Conservation (phyloP, 805 yeast genomes). For the Kodamaea restingae region DNA sequence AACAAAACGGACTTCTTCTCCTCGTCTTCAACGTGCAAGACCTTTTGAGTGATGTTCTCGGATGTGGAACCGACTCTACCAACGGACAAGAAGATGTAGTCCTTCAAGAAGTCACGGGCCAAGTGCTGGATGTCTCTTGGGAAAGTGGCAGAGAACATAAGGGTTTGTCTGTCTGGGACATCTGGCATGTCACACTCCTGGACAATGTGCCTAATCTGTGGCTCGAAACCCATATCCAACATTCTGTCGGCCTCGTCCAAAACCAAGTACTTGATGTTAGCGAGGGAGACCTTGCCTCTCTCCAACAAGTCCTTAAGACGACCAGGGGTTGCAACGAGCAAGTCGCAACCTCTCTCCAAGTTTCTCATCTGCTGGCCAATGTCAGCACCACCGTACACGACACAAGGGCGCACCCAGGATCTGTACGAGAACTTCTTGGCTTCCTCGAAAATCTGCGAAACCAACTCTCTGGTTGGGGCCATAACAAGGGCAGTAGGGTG, state of each 20-base stretch:
- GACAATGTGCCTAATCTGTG: slow-evolving; percentile 97
- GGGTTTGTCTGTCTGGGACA: slow-evolving; percentile 87
- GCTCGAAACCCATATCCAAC: slow-evolving; percentile 99
- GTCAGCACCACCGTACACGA: slow-evolving; percentile 98
- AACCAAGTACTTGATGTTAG: slow-evolving; percentile 87
- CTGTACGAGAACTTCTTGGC: slow-evolving; percentile 93
- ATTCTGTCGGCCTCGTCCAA: slow-evolving; percentile 99
- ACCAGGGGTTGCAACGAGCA: slow-evolving; percentile 98
- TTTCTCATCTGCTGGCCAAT: slow-evolving; percentile 82
- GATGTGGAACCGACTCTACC: slow-evolving; percentile 99
- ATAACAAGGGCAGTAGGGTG: slow-evolving; percentile 91
- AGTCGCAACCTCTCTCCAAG: slow-evolving; percentile 90
- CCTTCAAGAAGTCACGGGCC: slow-evolving; percentile 95
- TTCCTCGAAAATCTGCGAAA: slow-evolving; percentile 93
- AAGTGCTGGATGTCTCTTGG: slow-evolving; percentile 95
- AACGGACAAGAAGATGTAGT: slow-evolving; percentile 91
- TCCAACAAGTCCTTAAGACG: slow-evolving; percentile 94
- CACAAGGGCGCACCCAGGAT: slow-evolving; percentile 97
- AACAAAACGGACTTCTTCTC: slow-evolving; percentile 89
- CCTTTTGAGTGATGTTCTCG: slow-evolving; percentile 94
- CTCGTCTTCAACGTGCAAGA: slow-evolving; percentile 89
- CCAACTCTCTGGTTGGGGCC: slow-evolving; percentile 99
- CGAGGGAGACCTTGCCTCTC: slow-evolving; percentile 88
- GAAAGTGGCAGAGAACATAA: slow-evolving; percentile 99
- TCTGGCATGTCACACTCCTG: slow-evolving; percentile 98